phyloP scores from a whole-genome alignment of 345 rosid species.

The Melaleuca quinquenervia region DNA sequence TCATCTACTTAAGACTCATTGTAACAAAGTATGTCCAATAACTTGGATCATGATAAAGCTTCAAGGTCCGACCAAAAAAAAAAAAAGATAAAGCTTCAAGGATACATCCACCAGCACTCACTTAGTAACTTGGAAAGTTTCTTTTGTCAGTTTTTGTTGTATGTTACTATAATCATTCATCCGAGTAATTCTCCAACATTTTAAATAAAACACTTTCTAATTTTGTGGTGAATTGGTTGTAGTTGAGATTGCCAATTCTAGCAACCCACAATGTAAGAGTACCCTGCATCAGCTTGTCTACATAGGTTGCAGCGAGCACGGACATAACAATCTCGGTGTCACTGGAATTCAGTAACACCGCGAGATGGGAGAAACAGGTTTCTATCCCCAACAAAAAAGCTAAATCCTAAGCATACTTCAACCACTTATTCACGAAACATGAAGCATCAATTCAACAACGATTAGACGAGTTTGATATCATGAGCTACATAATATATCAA shows the following conservation, averaged over 20 bases:
- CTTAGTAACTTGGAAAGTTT: neutral
- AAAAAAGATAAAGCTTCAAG: neutral
- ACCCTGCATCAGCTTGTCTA: neutral
- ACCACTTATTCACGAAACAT: neutral
- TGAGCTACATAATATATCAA: neutral
- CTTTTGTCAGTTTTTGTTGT: neutral
- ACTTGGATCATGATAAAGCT: neutral
- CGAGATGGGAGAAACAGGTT: neutral
- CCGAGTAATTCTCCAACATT: neutral
- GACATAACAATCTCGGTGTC: neutral
- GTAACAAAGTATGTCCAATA: neutral
- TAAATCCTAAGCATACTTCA: neutral
- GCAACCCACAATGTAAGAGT: neutral
- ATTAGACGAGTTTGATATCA: neutral
- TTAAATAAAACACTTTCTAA: neutral
- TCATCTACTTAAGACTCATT: too few relatives aligned
- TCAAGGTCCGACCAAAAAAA: too few relatives aligned
- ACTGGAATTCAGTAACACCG: neutral
- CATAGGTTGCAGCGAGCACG: neutral
- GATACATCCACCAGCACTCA: neutral
- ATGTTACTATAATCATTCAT: neutral
- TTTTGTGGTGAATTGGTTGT: neutral
- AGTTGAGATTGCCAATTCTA: neutral
- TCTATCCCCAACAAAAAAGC: neutral
- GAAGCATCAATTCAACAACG: neutral